Evolutionary conservation across 352 stramenopile species (phyloP), one percentile per base, ranked within the genome.

Genomic region (Phytophthora chlamydospora): DNA sequence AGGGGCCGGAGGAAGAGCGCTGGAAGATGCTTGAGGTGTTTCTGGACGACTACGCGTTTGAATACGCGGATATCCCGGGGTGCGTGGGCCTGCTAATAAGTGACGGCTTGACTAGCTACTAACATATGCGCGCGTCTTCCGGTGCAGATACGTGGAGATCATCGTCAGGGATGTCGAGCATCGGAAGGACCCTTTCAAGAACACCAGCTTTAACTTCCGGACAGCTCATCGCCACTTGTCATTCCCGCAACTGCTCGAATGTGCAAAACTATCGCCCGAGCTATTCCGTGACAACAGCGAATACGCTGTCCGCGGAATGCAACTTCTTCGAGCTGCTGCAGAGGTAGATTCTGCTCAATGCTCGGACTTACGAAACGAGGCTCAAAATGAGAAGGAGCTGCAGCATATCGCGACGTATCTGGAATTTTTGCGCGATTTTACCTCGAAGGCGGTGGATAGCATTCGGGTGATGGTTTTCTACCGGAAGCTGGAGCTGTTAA

Each of bases 151-250:
- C 50, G 24, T 68, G 21, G 73, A 77, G 33, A 21, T 81, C 19
- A 69, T 86, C n/a, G 42, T 81, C 29, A 67, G 76, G 58, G 76
- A 86, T 49, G 39, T 83, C 11, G 60, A 61, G 17, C 55, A 58
- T 14, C 49, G 49, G 32, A 53, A 44, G 13, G 35, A 62, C 11
- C 7, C 11, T 6, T 13, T 42, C 41, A 48, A 49, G 16, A 58
- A 63, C 16, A 55, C 46, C 44, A 65, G 46, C 19, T 84, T 84
- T 40, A 71, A 68, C 11, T 77, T 66, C 19, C 63, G 75, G 0
- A n/a, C 55, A 47, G 77, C 39, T 4, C 77, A 87, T 53, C 35
- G 19, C 6, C 45, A 48, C 27, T 58, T 88, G 38, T 75, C 75
- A 3, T 58, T 83, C 13, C 19, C 66, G 13, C 75, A 85, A 33